Conservation (phyloP, 192 early-diverging fungal species). For the Backusella parvicylindrica region DNA sequence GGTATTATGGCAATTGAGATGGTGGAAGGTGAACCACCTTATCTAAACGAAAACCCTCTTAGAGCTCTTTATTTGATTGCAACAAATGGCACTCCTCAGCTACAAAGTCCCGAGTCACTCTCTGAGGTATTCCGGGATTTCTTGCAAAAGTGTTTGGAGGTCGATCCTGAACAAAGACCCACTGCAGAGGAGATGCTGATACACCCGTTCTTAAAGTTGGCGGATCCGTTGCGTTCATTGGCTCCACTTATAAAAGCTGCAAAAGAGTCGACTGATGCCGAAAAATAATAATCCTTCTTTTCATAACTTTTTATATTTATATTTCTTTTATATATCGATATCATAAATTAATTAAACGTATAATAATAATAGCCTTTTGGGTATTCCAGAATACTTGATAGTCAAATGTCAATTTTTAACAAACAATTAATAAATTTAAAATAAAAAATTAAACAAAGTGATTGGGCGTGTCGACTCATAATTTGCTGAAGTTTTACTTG, state of each 20-base stretch:
- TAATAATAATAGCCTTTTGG: too few species aligned
- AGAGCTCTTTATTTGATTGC: constrained; percentile 92
- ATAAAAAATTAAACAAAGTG: background rate
- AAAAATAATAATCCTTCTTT: constrained; percentile 7
- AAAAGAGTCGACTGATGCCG: background rate
- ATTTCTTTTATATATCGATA: too few species aligned
- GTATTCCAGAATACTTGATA: too few species aligned
- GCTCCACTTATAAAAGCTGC: constrained; percentile 67
- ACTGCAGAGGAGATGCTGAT: constrained; percentile 72
- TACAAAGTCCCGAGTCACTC: constrained; percentile 83
- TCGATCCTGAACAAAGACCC: constrained; percentile 78
- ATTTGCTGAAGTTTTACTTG: background rate
- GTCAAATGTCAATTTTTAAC: too few species aligned
- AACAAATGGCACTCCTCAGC: constrained; percentile 88
- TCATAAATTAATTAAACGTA: too few species aligned
- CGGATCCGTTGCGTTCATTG: constrained; percentile 81
- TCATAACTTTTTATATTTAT: background rate
- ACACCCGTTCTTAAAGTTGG: constrained; percentile 84
- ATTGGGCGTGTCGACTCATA: background rate
- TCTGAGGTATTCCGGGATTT: constrained; percentile 80
- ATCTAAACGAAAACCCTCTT: constrained; percentile 91
- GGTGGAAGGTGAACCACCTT: constrained; percentile 97
- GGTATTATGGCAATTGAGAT: constrained; percentile 98
- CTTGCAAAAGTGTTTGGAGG: constrained; percentile 74
- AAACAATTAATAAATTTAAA: too few species aligned